phyloP scores from a whole-genome alignment of 139 green algal species.

The Chloropicon primus region DNA sequence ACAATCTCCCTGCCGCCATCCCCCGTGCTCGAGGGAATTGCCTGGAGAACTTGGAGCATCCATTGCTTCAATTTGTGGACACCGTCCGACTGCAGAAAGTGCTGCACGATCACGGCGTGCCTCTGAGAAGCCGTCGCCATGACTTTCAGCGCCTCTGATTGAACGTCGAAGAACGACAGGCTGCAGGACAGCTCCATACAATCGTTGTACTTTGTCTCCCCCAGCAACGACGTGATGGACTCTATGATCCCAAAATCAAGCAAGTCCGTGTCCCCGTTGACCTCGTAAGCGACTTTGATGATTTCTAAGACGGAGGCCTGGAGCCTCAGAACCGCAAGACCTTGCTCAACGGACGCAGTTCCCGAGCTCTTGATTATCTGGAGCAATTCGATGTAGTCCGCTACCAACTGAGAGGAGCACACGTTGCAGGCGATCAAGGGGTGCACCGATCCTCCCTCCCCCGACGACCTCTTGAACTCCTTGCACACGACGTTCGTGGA shows the following conservation, averaged over 20 bases:
- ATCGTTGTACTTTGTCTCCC: neutral
- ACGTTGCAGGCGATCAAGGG: neutral
- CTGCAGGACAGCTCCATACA: neutral
- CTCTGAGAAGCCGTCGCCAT: neutral
- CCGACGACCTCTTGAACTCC: neutral
- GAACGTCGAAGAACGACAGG: neutral
- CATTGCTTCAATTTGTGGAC: neutral
- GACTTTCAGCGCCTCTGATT: neutral
- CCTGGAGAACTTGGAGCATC: neutral
- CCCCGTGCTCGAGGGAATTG: neutral
- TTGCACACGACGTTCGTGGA: neutral
- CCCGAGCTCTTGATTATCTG: neutral
- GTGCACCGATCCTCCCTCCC: neutral
- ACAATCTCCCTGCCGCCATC: neutral
- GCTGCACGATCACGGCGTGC: neutral
- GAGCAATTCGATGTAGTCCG: neutral
- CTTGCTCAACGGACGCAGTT: too few species aligned
- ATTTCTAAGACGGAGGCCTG: neutral
- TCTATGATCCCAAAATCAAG: neutral
- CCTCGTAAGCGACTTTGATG: neutral
- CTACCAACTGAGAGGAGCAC: neutral
- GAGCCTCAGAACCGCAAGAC: neutral
- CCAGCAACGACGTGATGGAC: neutral
- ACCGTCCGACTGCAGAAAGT: neutral
- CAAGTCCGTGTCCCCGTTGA: neutral